Evolutionary conservation across 2,329 filamentous ascomycete genomes (phyloP), one percentile per base, ranked within the genome.

Genomic region (Corynespora cassiicola): DNA sequence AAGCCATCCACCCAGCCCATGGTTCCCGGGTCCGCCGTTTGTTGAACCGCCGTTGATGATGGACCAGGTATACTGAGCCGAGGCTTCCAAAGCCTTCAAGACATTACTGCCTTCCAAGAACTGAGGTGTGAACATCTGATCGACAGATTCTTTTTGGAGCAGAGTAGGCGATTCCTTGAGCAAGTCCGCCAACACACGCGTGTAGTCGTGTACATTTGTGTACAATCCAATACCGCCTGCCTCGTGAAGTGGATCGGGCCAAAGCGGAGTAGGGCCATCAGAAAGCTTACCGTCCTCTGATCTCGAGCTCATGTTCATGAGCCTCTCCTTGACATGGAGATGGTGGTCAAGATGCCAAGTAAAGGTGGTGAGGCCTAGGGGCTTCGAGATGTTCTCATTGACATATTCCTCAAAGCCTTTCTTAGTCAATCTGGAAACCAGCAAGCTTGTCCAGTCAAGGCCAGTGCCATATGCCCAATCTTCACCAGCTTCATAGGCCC

Each of bases 391-490:
- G 43, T 73, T 53, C 22, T 69, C 50, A 27, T 70, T 58, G 35
- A 75, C 63, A 51, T 71, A 73, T 16, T 71, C 67, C 39, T 71
- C 70, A 10, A 77, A 61, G 3, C 43, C 45, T 7, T 58, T 47
- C 8, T 68, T 67, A 0, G 69, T 72, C 4, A 74, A 35, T 5
- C 54, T 53, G 41, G 75, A 70, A 7, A 79, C 58, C 1, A 72
- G 61, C 6, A 71, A 46, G 7, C 73, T 74, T 2, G 73, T 72
- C 75, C 76, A 79, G 58, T 80, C 76, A 17, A 73, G 39, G 1
- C 66, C 65, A 4, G 64, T 54, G 11, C 77, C 12, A 45, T 81
- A 81, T 14, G 57, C 62, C 76, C 76, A 81, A 6, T 71, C 69
- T 5, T 71, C 65, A 3, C 76, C 78, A 0, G 58, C 34, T 19